Base-by-base conservation (phyloP, 441 rosid genomes). In the Adansonia grandidieri region DNA sequence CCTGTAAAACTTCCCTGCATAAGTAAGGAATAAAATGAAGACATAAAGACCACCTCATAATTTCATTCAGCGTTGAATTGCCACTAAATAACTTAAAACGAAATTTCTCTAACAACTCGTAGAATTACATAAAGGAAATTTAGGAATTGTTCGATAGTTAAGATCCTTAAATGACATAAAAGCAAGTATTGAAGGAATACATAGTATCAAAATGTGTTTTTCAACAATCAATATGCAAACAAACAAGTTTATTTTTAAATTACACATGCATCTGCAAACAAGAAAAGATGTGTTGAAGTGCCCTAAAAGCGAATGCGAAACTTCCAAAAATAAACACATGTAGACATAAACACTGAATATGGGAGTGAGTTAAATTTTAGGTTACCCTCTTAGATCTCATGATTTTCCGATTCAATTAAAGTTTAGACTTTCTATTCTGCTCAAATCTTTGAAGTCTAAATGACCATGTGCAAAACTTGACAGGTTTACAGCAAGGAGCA, bases 1-100 rank as follows among this genome's bases (percentile, higher is more conserved):
- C 98, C 98, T 86, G 98, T 89, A 89, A 92, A 97, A 89, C 98
- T 97, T 89, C 99, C 99, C 98, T 96, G 98, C 97, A 93, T 84
- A 89, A 85, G 81, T 85, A 88, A 86, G 82, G 85, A 81, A 88
- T 79, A 77, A 84, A 79, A 87, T 85, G 82, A 86, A 88, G 87
- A 76, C 80, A 83, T 53, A 82, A 78, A 82, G 66, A 85, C 71
- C 82, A 81, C 76, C 73, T 75, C 45, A 81, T 63, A 66, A 81
- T 78, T 72, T 66, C 74, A 78, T 78, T 63, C 81, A 72, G 66
- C 32, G 74, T 48, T 6, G 70, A 73, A 19, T 47, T 60, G 22
- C 20, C 66, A 54, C 24, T 54, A 54, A 72, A 72, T 50, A 24
- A 72, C 32, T 56, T 72, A 56, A 57, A 54, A 37, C 50, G n/a